Conservation (phyloP, 2,329 filamentous ascomycete genomes). For the Sarocladium oryzae region DNA sequence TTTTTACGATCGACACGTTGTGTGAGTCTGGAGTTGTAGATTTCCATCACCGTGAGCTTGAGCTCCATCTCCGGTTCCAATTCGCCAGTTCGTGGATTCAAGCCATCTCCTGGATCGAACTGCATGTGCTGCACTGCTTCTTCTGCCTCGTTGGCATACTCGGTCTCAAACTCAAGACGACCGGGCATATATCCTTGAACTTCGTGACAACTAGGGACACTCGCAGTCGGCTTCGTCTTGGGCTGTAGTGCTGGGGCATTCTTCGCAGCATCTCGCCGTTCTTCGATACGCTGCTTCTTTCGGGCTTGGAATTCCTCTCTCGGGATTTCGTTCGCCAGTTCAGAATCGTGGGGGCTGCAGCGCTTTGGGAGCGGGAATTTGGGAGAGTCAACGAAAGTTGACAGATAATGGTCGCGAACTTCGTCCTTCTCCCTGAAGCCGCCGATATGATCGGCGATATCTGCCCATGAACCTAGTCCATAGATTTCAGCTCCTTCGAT, state of each 20-base stretch:
- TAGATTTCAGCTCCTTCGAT: conserved; percentile 95
- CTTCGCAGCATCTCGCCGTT: conserved; percentile 80
- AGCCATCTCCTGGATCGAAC: conserved; percentile 82
- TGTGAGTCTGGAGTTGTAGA: conserved; percentile 89
- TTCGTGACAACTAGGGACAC: conserved; percentile 92
- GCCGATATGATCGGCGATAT: conserved; percentile 96
- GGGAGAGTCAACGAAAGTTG: conserved; percentile 77
- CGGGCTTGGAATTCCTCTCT: conserved; percentile 87
- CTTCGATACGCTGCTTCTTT: conserved; percentile 91
- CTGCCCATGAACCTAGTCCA: conserved; percentile 92
- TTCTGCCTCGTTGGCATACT: conserved; percentile 96
- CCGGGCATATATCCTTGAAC: conserved; percentile 99
- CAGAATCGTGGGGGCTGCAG: conserved; percentile 75
- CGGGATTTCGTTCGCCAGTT: conserved; percentile 71
- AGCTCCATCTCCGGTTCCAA: conserved; percentile 94
- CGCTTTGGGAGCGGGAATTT: conserved; percentile 81
- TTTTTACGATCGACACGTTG: conserved; percentile 91
- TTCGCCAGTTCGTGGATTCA: conserved; percentile 77
- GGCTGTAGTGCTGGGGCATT: conserved; percentile 76
- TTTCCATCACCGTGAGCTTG: conserved; percentile 96
- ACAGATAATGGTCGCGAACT: conserved; percentile 87
- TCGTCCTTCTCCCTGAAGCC: conserved; percentile 93
- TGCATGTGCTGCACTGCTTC: conserved; percentile 98
- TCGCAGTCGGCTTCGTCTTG: conserved; percentile 93
- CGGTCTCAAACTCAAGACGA: conserved; percentile 92